phyloP scores from a whole-genome alignment of 192 early-diverging fungal genomes.

The Kappamyces sp. region DNA sequence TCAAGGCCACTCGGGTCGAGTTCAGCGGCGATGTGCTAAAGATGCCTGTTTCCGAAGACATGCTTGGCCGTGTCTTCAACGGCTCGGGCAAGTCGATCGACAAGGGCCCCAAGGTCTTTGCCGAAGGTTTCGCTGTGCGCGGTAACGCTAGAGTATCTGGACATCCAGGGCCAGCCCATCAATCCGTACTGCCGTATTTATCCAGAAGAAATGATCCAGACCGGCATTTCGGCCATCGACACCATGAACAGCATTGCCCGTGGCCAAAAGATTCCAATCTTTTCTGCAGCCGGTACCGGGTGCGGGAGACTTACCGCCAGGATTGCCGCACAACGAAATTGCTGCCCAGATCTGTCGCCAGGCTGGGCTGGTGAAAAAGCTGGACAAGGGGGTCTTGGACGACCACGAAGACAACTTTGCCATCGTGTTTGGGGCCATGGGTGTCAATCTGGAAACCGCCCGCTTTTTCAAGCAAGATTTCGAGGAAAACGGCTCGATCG shows the following conservation, averaged over 20 bases:
- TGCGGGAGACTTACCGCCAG: too few relatives aligned
- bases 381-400: conserved; percentile 89
- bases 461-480: conserved; percentile 99
- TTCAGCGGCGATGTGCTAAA: conserved; percentile 94
- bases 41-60: conserved; percentile 98
- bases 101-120: conserved; percentile 99
- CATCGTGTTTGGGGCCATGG: conserved; percentile 99
- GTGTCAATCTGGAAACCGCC: conserved; percentile 99
- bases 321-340: conserved; percentile 96
- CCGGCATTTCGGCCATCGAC: conserved; percentile 97
- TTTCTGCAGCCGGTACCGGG: conserved; percentile 82
- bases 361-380: conserved; percentile 89
- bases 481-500: conserved; percentile 98
- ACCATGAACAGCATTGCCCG: conserved; percentile 99
- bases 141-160: conserved; percentile 69
- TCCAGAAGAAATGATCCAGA: conserved; percentile 99
- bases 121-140: conserved; percentile 45
- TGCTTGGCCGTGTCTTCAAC: conserved; percentile 98
- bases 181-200: conserved; percentile 99
- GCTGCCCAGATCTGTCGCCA: conserved; percentile 99
- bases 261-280: conserved; percentile 99
- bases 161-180: conserved; percentile 89
- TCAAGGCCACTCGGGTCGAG: conserved; percentile 89
- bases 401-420: conserved; percentile 99
- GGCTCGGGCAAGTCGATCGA: conserved; percentile 99